Evolutionary conservation across 2,329 filamentous ascomycete species (phyloP), one percentile per base, ranked within the genome.

Genomic region (Chaetomiaceae sp.): DNA sequence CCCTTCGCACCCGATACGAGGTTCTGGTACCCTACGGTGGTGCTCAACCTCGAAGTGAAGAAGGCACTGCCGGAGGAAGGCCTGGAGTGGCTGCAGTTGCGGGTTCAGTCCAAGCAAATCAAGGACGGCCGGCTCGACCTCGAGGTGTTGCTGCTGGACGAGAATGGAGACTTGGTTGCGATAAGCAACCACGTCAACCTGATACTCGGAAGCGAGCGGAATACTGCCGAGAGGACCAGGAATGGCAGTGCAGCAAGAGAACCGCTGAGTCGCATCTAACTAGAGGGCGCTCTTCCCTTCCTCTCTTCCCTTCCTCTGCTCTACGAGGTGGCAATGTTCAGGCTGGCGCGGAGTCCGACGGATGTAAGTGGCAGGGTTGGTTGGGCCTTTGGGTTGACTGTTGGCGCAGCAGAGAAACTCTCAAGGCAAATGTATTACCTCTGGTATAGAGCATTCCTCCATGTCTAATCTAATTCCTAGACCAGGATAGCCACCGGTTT

Each of bases 21-120:
- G 5, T 82, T 81, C 61, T 90, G 87, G 88, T 90, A 89, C 65
- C 87, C 87, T 0, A 95, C 89, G 0, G 68, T 95, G 1, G 72
- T 84, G 16, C 69, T 94, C 65, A 90, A 88, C 65, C 63, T 95
- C 20, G 89, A 95, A 57, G 73, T 90, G 34, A 94, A 92, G 73
- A 88, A 86, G 65, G 67, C 76, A 6, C 66, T 95, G 40, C 87
- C 87, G 0, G 69, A 72, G 4, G 48, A 48, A 9, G 88, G 89
- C 0, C 81, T 82, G 1, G 83, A 89, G 65, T 94, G 86, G 84
- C 65, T 95, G 48, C 85, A 85, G 61, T 73, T 84, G 36, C 75
- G 87, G 29, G 75, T 85, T 11, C 75, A 79, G 50, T 75, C 82
- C 4, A 90, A 89, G 69, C 72, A 76, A 67, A 80, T 91, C 37